Base-by-base conservation (phyloP, 2,329 filamentous ascomycete genomes). In the Zasmidium cellare region DNA sequence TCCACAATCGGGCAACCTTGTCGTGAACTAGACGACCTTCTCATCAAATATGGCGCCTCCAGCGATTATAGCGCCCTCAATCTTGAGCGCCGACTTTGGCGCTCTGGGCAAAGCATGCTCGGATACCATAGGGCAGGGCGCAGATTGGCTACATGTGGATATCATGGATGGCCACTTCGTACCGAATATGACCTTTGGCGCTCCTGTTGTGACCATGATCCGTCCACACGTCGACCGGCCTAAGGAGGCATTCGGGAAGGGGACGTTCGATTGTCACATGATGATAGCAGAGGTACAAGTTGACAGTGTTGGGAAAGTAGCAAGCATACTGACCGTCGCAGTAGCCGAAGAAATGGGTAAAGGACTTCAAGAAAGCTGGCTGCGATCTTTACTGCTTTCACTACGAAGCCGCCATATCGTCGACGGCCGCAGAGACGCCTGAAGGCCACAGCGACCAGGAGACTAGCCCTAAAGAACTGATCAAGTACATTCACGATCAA, bases 381-480 rank as follows among this genome's bases (percentile, higher is more conserved):
- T 97, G 92, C 77, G 92, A 99, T 76, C 83, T 99, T n/a, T 99
- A 99, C 82, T 97, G 94, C 82, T 99, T 99, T 82, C 94, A 99
- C 82, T 97, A 97, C 77, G 94, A 99, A 79, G 94, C 94, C 23
- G 94, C 94, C 63, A 84, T 94, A 50, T 77, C 80, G 66, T 96
- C 91, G 51, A 90, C 89, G 46, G 91, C 90, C 35, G 92, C 92
- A 69, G 91, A 92, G 71, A 86, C 83, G 55, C 92, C 93, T 49
- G 86, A 89, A 67, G 84, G 82, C 56, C 82, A 79, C 54, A 86
- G 85, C 14, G 88, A 89, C 55, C 75, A 80, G 59, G 88, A 86
- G 74, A 97, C 93, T 2, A 92, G 78, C 69, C 93, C 94, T 3
- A 87, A 86, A 70, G 90, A 93, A 67, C 79, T 99, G 68, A 91